Conservation (phyloP, 371 early-diverging fungal genomes). For the Rhizopus delemar region DNA sequence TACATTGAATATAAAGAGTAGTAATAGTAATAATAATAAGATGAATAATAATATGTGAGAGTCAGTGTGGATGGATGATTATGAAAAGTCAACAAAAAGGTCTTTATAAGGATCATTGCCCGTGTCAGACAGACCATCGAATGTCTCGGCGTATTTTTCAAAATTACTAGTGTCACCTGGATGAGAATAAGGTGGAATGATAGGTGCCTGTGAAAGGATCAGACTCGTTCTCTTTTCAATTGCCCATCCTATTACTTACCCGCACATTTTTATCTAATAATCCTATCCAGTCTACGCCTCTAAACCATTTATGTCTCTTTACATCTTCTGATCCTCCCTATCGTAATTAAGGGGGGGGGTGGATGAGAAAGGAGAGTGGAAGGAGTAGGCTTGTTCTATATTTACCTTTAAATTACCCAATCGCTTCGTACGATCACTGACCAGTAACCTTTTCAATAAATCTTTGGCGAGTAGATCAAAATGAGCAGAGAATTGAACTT, state of each 20-base stretch:
- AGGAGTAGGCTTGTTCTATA: neutral
- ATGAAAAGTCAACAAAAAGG: conserved; percentile 44
- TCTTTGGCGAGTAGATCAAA: conserved; percentile 89
- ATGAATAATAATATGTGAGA: neutral
- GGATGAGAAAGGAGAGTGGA: neutral
- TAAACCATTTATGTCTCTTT: conserved; percentile 84
- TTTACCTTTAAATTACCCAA: conserved; percentile 70
- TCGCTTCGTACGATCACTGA: conserved; percentile 86
- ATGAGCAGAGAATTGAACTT: conserved; percentile 84
- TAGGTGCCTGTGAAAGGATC: conserved; percentile 65
- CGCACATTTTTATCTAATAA: conserved; percentile 68
- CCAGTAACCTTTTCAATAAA: conserved; percentile 84
- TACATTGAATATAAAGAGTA: conserved; percentile 5
- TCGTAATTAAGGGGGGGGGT: neutral
- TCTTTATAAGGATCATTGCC: conserved; percentile 48
- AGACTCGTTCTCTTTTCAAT: no score
- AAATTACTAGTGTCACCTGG: conserved; percentile 96
- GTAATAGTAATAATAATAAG: neutral
- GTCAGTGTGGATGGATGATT: neutral
- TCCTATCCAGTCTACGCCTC: conserved; percentile 80
- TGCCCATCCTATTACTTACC: conserved; percentile 29
- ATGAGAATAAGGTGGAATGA: conserved; percentile 82
- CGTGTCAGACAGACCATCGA: conserved; percentile 44
- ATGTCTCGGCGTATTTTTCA: conserved; percentile 89
- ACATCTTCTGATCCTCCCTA: conserved; percentile 79